Conservation (phyloP, 2,329 filamentous ascomycete genomes). For the Bertia moriformis region DNA sequence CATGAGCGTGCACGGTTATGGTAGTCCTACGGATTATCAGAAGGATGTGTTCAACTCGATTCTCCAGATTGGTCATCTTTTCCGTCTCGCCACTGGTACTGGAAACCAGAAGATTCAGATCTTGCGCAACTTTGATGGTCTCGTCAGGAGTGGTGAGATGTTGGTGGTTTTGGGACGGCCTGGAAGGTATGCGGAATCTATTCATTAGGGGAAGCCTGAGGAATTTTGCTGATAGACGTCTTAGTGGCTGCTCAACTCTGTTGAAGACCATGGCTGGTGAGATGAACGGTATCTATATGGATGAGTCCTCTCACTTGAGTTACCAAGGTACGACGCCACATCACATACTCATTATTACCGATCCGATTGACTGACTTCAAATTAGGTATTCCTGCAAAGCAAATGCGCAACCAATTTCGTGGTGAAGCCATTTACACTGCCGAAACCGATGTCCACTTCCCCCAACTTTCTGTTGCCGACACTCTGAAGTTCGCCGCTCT, state of each 20-base stretch:
- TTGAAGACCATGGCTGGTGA: slow-evolving; percentile 41
- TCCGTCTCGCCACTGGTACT: slow-evolving; percentile 8
- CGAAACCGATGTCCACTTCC: slow-evolving; percentile 47
- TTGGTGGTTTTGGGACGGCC: slow-evolving; percentile 37
- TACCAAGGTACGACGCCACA: too few relatives aligned
- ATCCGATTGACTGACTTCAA: slow-evolving; percentile 5
- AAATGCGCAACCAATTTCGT: slow-evolving; percentile 45
- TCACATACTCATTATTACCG: too few relatives aligned
- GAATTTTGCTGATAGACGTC: too few relatives aligned
- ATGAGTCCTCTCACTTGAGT: slow-evolving; percentile 37
- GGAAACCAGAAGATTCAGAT: slow-evolving; percentile 28
- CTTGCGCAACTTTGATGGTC: slow-evolving; percentile 36
- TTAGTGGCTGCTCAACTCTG: background rate
- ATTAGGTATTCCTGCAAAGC: slow-evolving; percentile 32
- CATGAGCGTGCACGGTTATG: slow-evolving; percentile 20
- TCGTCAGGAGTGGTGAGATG: slow-evolving; percentile 39
- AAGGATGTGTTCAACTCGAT: slow-evolving; percentile 13
- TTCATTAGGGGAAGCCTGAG: too few relatives aligned
- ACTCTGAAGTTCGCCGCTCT: slow-evolving; percentile 43
- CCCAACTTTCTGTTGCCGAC: slow-evolving; percentile 39
- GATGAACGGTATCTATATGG: slow-evolving; percentile 43
- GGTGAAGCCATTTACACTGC: slow-evolving; percentile 53
- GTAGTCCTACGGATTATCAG: slow-evolving; percentile 18
- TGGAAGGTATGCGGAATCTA: slow-evolving; percentile 23
- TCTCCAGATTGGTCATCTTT: slow-evolving; percentile 8